Conservation (phyloP, 768 basidiomycete species). For the Boletus patriciae region DNA sequence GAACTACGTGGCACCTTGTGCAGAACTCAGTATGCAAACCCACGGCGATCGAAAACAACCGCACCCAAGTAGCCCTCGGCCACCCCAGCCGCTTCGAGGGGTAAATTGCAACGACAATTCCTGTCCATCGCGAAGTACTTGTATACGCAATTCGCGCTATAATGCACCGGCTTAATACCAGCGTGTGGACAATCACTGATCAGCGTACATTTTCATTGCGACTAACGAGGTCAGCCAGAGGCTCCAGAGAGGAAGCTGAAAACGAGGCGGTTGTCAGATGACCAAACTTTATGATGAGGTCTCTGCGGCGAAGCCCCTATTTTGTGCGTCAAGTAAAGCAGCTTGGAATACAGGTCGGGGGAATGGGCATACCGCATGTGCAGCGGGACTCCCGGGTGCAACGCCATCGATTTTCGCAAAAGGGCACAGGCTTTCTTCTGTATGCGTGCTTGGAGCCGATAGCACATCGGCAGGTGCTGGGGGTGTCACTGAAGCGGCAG, state of each 20-base stretch:
- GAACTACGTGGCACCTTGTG: constrained; percentile 61
- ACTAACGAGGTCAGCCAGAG: constrained; percentile 72
- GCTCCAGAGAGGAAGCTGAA: constrained; percentile 55
- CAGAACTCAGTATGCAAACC: constrained; percentile 2
- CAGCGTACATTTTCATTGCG: constrained; percentile 72
- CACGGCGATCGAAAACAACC: constrained; percentile 18
- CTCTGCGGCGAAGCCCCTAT: constrained; percentile 67
- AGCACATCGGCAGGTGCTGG: constrained; percentile 26
- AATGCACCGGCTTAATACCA: constrained; percentile 1
- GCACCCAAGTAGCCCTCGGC: constrained; percentile 81
- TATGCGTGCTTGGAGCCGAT: constrained; percentile 20
- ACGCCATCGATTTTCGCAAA: constrained; percentile 86
- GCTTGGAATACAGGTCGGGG: background rate
- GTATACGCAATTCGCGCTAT: constrained; percentile 60
- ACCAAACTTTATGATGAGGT: constrained; percentile 76
- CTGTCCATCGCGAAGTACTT: constrained; percentile 53
- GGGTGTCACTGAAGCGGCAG: background rate
- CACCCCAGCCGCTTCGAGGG: constrained; percentile 82
- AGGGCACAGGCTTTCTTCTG: constrained; percentile 35
- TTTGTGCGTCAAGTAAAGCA: background rate
- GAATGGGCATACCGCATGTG: constrained; percentile 61
- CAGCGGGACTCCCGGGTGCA: constrained; percentile 79
- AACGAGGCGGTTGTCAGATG: constrained; percentile 55
- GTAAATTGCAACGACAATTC: constrained; percentile 54
- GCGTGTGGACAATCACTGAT: background rate